phyloP scores from a whole-genome alignment of 2,329 filamentous ascomycete species.

The Blumeriella jaapii region DNA sequence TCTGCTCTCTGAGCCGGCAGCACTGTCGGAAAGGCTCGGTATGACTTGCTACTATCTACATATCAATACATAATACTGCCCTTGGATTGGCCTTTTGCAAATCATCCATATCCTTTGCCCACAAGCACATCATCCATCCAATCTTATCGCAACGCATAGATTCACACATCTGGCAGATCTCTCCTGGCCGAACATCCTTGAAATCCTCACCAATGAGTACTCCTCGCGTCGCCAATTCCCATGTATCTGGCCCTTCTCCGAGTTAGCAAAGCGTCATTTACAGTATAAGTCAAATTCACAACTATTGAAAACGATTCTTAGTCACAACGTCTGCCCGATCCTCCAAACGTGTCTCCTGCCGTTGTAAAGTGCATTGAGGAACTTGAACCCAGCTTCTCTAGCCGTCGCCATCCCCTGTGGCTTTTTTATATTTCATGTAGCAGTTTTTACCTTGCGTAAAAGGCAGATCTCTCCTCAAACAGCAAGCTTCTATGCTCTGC shows the following conservation, averaged over 20 bases:
- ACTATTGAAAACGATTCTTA: constrained; percentile 8
- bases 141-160: too few species aligned
- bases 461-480: constrained; percentile 14
- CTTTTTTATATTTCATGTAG: constrained; percentile 21
- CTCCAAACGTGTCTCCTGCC: too few species aligned
- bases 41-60: not conserved
- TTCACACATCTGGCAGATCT: constrained; percentile 16
- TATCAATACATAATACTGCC: not conserved
- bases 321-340: too few species aligned
- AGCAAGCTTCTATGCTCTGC: constrained; percentile 13
- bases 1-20: too few species aligned
- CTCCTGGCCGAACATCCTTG: constrained; percentile 7
- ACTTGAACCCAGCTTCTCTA: constrained; percentile 18
- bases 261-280: not conserved
- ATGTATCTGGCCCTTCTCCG: constrained; percentile 12
- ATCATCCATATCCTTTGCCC: not conserved
- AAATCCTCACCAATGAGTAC: constrained; percentile 6
- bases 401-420: constrained; percentile 11
- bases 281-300: constrained; percentile 10
- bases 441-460: constrained; percentile 15
- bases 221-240: constrained; percentile 10
- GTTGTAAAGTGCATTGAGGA: too few species aligned
- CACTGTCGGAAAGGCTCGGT: too few species aligned
- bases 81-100: too few species aligned
- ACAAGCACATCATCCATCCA: constrained; percentile 1